Percentiles rank a stretch among this genome's conserved stretches.
phyloP scores from a whole-genome alignment of 768 basidiomycete genomes.

The Boletus pseudopeckii region DNA sequence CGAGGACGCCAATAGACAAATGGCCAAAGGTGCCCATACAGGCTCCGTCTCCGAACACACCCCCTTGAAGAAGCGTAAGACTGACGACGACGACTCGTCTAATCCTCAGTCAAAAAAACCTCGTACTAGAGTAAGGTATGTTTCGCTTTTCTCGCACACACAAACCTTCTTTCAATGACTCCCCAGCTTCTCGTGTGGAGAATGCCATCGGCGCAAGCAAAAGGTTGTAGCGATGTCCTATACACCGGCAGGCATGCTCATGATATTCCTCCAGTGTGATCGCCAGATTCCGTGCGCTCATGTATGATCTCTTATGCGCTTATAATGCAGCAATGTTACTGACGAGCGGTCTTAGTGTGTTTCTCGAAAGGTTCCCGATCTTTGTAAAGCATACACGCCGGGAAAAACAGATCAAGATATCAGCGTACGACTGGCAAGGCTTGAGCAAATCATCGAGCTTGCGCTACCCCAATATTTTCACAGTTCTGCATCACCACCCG shows the following conservation, averaged over 20 bases:
- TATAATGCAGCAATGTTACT: conserved; percentile 5
- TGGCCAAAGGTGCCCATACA: conserved; percentile 27
- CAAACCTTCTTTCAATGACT: conserved; percentile 2
- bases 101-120: conserved; percentile 54
- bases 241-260: conserved; percentile 21
- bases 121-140: conserved; percentile 73
- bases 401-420: conserved; percentile 85
- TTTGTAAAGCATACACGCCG: conserved; percentile 86
- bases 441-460: conserved; percentile 78
- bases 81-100: conserved; percentile 53
- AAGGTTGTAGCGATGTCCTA: conserved; percentile 46
- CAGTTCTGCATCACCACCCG: conserved; percentile 36
- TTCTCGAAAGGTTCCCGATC: conserved; percentile 81
- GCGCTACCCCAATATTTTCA: conserved; percentile 74
- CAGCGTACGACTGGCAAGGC: conserved; percentile 63
- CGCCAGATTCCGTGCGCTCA: conserved; percentile 83
- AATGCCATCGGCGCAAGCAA: conserved; percentile 87
- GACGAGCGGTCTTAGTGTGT: conserved; percentile 52
- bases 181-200: conserved; percentile 75
- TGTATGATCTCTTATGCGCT: conserved; percentile 41
- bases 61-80: conserved; percentile 57
- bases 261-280: conserved; percentile 58
- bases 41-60: conserved; percentile 28
- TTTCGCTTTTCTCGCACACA: conserved; percentile 1
- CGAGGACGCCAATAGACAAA: conserved; percentile 22